Evolutionary conservation across 495 filamentous ascomycete genomes (phyloP).

Genomic region (Aspergillus baeticus): DNA sequence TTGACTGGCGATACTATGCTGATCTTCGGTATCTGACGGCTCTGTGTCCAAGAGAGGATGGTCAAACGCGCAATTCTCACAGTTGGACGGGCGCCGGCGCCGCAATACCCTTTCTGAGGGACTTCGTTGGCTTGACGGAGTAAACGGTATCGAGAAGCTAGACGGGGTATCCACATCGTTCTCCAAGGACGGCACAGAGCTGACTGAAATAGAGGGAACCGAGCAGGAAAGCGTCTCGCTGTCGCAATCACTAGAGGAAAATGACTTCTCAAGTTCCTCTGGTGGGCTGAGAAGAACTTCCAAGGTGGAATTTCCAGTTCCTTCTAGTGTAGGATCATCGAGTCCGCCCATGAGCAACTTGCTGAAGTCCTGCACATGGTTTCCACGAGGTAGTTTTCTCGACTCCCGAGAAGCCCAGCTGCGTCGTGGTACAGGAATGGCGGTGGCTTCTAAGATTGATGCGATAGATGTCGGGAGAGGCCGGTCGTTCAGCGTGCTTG

Average conservation of each 20-base stretch:
- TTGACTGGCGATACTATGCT: constrained; percentile 17
- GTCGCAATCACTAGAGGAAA: constrained; percentile 38
- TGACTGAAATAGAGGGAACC: constrained; percentile 53
- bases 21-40: constrained; percentile 29
- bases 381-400: constrained; percentile 38
- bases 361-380: constrained; percentile 48
- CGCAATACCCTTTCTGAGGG: constrained; percentile 40
- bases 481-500: constrained; percentile 31
- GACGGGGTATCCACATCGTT: constrained; percentile 51
- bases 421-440: constrained; percentile 42
- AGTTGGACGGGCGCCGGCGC: constrained; percentile 41
- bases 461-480: constrained; percentile 36
- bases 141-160: constrained; percentile 36
- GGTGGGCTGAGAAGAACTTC: constrained; percentile 49
- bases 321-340: constrained; percentile 33
- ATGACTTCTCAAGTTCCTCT: constrained; percentile 36
- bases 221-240: constrained; percentile 40
- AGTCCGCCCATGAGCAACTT: constrained; percentile 42
- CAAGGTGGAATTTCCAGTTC: constrained; percentile 33
- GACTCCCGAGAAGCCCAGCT: constrained; percentile 31
- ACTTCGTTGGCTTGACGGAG: constrained; percentile 37
- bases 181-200: constrained; percentile 62
- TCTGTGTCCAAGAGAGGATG: constrained; percentile 54
- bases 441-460: constrained; percentile 44
- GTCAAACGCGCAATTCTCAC: constrained; percentile 53